A percentile compares a stretch with the other conserved stretches of the same genome.
Conservation (phyloP, 1,139 yeast species). For the Protomyces lactucae-debilis region DNA sequence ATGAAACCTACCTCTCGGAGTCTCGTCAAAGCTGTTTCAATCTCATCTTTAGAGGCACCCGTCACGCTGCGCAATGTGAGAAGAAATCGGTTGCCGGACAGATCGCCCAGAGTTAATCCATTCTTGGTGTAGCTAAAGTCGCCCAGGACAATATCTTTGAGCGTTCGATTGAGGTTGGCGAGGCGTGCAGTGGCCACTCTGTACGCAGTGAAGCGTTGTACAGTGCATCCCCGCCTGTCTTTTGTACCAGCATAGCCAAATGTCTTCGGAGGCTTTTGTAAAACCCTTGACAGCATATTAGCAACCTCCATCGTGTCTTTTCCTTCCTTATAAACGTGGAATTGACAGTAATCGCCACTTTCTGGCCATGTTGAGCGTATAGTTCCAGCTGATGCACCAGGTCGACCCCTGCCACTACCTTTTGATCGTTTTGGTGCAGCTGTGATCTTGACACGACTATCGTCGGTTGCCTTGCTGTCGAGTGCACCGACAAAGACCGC, state of each 20-base stretch:
- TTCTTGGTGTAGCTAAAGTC: conserved; percentile 49
- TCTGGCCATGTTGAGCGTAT: conserved; percentile 16
- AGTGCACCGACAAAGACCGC: conserved; percentile 66
- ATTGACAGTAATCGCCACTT: conserved; percentile 53
- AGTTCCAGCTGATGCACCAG: conserved; percentile 35
- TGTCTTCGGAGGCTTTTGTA: conserved; percentile 64
- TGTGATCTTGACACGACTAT: conserved; percentile 43
- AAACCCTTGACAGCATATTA: conserved; percentile 61
- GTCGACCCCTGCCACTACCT: conserved; percentile 37
- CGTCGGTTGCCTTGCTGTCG: conserved; percentile 70
- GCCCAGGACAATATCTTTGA: conserved; percentile 59
- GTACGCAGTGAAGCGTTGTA: conserved; percentile 70
- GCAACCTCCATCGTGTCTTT: conserved; percentile 98
- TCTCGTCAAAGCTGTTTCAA: conserved; percentile 54
- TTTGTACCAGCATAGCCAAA: conserved; percentile 91
- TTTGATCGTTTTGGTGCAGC: conserved; percentile 37
- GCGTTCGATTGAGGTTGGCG: conserved; percentile 59
- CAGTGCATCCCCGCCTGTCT: conserved; percentile 93
- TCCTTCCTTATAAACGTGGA: conserved; percentile 84
- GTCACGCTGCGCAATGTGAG: conserved; percentile 58
- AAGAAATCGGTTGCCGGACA: conserved; percentile 79
- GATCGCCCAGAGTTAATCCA: conserved; percentile 70
- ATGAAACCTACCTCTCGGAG: conserved; percentile 70
- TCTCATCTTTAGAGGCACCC: conserved; percentile 39
- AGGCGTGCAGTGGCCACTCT: conserved; percentile 74